Base-by-base conservation (phyloP, 371 early-diverging fungal species). In the Lichtheimia hyalospora region DNA sequence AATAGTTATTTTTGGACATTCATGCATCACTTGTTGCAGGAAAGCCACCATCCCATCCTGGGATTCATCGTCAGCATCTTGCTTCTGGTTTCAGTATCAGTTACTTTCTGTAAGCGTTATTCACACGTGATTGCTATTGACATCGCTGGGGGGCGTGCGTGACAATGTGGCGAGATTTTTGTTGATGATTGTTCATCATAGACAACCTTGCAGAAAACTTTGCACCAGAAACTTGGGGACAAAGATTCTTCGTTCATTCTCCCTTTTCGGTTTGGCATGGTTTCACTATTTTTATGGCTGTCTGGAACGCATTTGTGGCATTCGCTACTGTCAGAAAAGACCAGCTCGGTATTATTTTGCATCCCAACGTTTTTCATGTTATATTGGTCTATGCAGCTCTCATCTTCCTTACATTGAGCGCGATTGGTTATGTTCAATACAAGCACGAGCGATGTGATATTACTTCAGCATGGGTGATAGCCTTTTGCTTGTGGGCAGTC, bases 211-310 rank as follows among this genome's bases (percentile, higher is more conserved):
- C 74, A 62, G 65, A 73, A 39, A 56, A 75, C 42, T 70, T 71
- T 34, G 73, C 80, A 16, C 63, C 79, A 18, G 58, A 58, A n/a
- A 74, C 71, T 28, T 69, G 71, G 66, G 61, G 56, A 24, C 83
- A 88, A 46, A 71, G 69, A 42, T 28, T 88, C 60, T 84, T 87
- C 51, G 69, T 89, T 58, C 90, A 88, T 67, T 82, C 85, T 43
- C 90, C 90, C 43, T 84, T 89, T 73, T 86, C 87, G 43, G 71
- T 89, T 49, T 88, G 81, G 77, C 88, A 89, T 73, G 90, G 83
- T 46, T 84, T 85, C 82, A 74, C 85, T 44, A 77, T 82, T 49
- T 86, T 82, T 52, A 66, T 85, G 48, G 69, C 76, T 63, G 76
- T 84, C 52, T 51, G 85, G 60, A 85, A 84, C 68, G 54, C 79